Evolutionary conservation across 768 basidiomycete species (phyloP).

Genomic region (Lactarius evosmus): DNA sequence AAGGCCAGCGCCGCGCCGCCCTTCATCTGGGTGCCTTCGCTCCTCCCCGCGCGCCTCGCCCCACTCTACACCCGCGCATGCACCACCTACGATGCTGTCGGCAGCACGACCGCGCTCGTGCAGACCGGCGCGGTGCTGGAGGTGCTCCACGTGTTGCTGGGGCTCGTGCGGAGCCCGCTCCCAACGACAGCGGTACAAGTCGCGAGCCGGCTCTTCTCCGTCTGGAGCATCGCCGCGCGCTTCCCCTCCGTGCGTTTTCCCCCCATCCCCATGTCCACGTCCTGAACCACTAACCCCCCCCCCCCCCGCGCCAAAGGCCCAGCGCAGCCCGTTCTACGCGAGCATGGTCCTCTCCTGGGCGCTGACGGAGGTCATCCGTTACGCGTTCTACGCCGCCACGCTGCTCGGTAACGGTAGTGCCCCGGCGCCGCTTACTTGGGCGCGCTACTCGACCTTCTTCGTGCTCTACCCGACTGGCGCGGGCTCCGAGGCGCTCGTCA

Average conservation of each 20-base stretch:
- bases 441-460: conserved; percentile 93
- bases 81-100: conserved; percentile 62
- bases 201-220: conserved; percentile 71
- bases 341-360: conserved; percentile 95
- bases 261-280: conserved; percentile 2
- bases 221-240: conserved; percentile 77
- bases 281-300: no score
- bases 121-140: conserved; percentile 86
- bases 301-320: conserved; percentile 40
- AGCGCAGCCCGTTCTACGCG: conserved; percentile 73
- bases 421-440: conserved; percentile 49
- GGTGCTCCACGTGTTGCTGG: conserved; percentile 72
- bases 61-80: conserved; percentile 49
- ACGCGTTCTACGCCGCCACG: conserved; percentile 76
- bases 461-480: conserved; percentile 93
- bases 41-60: conserved; percentile 40
- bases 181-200: conserved; percentile 78
- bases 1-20: conserved; percentile 2
- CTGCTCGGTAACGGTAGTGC: conserved; percentile 50
- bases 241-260: conserved; percentile 53
- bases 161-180: conserved; percentile 76
- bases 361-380: conserved; percentile 86
- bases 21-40: conserved; percentile 34
- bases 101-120: conserved; percentile 60
- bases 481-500: conserved; percentile 82